Evolutionary conservation across 352 stramenopile species (phyloP).

Genomic region (Pythium insidiosum): DNA sequence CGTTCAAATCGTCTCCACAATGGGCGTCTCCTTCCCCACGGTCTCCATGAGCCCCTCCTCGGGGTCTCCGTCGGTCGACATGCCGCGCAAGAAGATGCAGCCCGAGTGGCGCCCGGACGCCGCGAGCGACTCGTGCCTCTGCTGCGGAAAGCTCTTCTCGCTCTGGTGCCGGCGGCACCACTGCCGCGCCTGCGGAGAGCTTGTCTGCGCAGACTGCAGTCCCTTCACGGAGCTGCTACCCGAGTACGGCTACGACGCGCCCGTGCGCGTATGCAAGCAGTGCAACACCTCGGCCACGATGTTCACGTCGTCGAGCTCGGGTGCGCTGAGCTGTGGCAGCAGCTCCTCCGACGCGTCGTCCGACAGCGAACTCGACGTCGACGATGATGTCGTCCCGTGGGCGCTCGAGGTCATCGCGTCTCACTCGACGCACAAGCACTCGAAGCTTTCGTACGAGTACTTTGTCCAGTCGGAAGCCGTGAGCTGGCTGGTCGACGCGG

Average conservation of each 20-base stretch:
- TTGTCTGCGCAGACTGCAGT: constrained; percentile 69
- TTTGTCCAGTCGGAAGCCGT: constrained; percentile 82
- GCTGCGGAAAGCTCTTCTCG: constrained; percentile 62
- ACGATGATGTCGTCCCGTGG: constrained; percentile 43
- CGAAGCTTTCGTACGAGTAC: constrained; percentile 75
- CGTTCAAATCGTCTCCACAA: not conserved
- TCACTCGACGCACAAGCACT: constrained; percentile 58
- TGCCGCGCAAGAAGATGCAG: constrained; percentile 13
- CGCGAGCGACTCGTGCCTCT: constrained; percentile 60
- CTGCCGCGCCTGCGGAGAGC: constrained; percentile 68
- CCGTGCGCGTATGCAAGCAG: constrained; percentile 68
- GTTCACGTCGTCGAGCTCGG: constrained; percentile 13
- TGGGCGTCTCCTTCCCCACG: constrained; percentile 5
- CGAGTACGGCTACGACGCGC: constrained; percentile 53
- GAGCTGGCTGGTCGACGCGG: constrained; percentile 71
- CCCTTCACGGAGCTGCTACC: constrained; percentile 48
- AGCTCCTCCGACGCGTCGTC: constrained; percentile 38
- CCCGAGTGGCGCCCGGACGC: constrained; percentile 64
- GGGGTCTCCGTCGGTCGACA: constrained; percentile 5
- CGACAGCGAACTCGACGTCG: constrained; percentile 40
- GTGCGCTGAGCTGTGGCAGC: constrained; percentile 10
- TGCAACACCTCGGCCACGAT: constrained; percentile 29
- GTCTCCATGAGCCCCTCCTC: constrained; percentile 7
- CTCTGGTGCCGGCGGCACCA: constrained; percentile 73
- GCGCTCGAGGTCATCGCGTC: constrained; percentile 62